Conservation (phyloP, 768 basidiomycete genomes). For the Boletus reticuloceps region DNA sequence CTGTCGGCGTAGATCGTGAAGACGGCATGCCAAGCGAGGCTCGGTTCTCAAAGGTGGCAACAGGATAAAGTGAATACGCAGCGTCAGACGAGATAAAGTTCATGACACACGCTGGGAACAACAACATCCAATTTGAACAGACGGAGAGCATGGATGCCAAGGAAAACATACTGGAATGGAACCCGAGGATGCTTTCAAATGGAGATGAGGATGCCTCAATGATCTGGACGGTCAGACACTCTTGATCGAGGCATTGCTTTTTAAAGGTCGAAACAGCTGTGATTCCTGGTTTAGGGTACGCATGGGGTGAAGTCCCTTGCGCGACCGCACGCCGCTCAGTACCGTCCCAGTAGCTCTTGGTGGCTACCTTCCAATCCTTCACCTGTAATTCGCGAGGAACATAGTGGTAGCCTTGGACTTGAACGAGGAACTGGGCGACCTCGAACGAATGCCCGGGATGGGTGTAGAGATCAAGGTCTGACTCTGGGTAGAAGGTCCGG, state of each 20-base stretch:
- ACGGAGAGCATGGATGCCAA: too few species aligned
- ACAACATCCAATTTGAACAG: background rate
- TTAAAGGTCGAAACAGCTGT: slow-evolving; percentile 24
- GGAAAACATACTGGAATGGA: slow-evolving; percentile 42
- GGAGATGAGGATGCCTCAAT: slow-evolving; percentile 29
- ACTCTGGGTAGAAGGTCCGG: slow-evolving; percentile 39
- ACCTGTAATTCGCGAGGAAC: slow-evolving; percentile 20
- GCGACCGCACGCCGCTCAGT: background rate
- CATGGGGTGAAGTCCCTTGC: accelerated
- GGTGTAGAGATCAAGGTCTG: slow-evolving; percentile 54
- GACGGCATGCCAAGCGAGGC: slow-evolving; percentile 20
- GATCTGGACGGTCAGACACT: slow-evolving; percentile 38
- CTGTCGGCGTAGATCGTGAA: slow-evolving; percentile 1
- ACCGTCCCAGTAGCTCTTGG: slow-evolving; percentile 18
- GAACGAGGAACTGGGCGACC: slow-evolving; percentile 36
- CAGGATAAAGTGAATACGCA: slow-evolving; percentile 43
- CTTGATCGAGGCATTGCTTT: background rate
- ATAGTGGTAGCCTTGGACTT: slow-evolving; percentile 31
- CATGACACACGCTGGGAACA: slow-evolving; percentile 10
- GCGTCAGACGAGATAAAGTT: slow-evolving; percentile 41
- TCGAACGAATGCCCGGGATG: slow-evolving; percentile 29
- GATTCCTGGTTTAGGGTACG: slow-evolving; percentile 6
- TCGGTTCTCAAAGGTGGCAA: slow-evolving; percentile 37
- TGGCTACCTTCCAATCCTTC: slow-evolving; percentile 9
- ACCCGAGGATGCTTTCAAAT: slow-evolving; percentile 35